Percentiles rank a stretch among this genome's conserved stretches.
phyloP scores from a whole-genome alignment of 805 yeast species.

The Yamadazyma laniorum region DNA sequence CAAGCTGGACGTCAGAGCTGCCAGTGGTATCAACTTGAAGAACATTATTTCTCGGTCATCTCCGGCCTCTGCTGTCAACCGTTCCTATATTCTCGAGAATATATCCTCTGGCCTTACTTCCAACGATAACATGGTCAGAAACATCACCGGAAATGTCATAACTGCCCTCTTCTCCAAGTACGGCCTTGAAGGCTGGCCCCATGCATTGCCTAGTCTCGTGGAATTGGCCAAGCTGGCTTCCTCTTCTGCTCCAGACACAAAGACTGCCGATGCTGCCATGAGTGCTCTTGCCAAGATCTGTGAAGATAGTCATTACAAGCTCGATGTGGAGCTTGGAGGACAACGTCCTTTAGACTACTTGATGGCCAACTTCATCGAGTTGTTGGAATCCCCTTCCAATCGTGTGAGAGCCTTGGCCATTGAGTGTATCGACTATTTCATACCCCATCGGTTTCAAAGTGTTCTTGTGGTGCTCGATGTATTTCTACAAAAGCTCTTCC shows the following conservation, averaged over 20 bases:
- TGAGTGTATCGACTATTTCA: slow-evolving; percentile 72
- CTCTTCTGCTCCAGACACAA: slow-evolving; percentile 2
- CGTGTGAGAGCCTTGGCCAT: slow-evolving; percentile 61
- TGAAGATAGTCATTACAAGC: slow-evolving; percentile 72
- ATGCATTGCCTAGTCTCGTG: slow-evolving; percentile 64
- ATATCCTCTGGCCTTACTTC: slow-evolving; percentile 57
- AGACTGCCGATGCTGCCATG: slow-evolving; percentile 69
- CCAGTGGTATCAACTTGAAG: slow-evolving; percentile 85
- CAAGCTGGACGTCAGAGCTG: slow-evolving; percentile 66
- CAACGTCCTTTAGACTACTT: slow-evolving; percentile 66
- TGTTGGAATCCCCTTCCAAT: slow-evolving; percentile 42
- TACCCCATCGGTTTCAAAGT: slow-evolving; percentile 66
- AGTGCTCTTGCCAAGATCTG: slow-evolving; percentile 83
- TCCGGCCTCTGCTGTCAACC: slow-evolving; percentile 17
- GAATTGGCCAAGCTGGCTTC: slow-evolving; percentile 42
- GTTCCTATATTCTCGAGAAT: slow-evolving; percentile 40
- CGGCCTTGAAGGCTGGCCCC: slow-evolving; percentile 75
- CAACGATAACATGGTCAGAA: slow-evolving; percentile 62
- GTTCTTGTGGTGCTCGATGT: slow-evolving; percentile 64
- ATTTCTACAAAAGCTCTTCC: slow-evolving; percentile 62
- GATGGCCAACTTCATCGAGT: slow-evolving; percentile 55
- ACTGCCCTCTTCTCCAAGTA: slow-evolving; percentile 71
- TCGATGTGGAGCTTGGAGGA: slow-evolving; percentile 66
- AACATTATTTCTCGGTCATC: slow-evolving; percentile 53
- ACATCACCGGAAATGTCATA: slow-evolving; percentile 87